Percentiles rank a stretch among this genome's conserved stretches.
These are phyloP conservation scores for Claviceps capensis DNA, from an alignment of 2,329 filamentous ascomycete genomes.

Conservation along the genomic window DNA sequence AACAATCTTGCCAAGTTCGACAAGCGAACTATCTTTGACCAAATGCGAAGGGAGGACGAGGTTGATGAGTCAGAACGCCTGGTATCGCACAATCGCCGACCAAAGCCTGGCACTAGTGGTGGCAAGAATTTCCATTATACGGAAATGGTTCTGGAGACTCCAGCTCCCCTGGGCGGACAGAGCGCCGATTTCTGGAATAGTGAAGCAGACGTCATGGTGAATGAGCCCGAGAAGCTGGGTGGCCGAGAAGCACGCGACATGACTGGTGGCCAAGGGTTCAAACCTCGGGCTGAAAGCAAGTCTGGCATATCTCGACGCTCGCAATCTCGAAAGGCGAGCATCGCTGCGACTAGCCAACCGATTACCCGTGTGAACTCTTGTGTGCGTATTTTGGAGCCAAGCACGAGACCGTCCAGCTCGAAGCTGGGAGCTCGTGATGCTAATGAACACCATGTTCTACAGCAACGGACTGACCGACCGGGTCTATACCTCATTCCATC, in stretches of 20 bases:
- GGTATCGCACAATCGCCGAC: conserved; percentile 70
- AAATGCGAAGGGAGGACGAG: conserved; percentile 78
- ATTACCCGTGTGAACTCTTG: conserved; percentile 35
- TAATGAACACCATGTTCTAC: conserved; percentile 14
- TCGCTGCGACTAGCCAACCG: conserved; percentile 23
- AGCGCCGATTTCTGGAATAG: conserved; percentile 56
- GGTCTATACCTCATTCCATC: conserved; percentile 42
- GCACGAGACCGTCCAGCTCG: conserved; percentile 17
- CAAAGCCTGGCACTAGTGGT: conserved; percentile 55
- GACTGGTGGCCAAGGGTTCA: conserved; percentile 14
- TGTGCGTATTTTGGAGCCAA: conserved; percentile 22
- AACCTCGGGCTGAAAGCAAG: conserved; percentile 38
- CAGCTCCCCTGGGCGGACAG: conserved; percentile 23
- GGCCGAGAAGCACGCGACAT: conserved; percentile 38
- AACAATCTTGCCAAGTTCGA: conserved; percentile 87
- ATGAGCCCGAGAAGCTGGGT: conserved; percentile 32
- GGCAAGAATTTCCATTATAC: conserved; percentile 87
- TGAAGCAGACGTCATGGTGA: conserved; percentile 50
- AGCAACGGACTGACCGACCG: conserved; percentile 23
- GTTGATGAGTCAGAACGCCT: conserved; percentile 84
- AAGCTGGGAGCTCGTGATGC: conserved; percentile 18
- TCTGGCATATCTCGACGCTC: conserved; percentile 33
- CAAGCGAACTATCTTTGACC: conserved; percentile 80
- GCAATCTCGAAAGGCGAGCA: conserved; percentile 43
- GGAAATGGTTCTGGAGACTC: conserved; percentile 74